Conservation (phyloP, 176 grass and related monocot genomes). For the Lolium rigidum region DNA sequence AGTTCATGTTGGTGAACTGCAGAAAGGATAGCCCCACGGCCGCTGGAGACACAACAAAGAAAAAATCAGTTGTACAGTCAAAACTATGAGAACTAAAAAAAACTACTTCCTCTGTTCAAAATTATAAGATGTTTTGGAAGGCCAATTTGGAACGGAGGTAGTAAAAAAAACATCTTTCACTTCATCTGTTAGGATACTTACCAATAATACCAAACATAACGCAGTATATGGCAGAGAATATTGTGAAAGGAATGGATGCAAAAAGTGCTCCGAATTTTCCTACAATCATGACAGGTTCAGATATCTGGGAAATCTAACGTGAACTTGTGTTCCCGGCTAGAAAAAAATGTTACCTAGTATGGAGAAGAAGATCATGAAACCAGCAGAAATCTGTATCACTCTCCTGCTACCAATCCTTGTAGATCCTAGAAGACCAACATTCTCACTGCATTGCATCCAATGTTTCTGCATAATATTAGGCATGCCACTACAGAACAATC, state of each 20-base stretch:
- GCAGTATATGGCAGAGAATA: slow-evolving; percentile 89
- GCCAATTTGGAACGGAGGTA: too few relatives aligned
- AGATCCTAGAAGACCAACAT: slow-evolving; percentile 96
- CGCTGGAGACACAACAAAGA: slow-evolving; percentile 59
- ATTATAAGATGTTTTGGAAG: too few relatives aligned
- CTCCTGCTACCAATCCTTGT: slow-evolving; percentile 91
- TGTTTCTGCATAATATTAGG: slow-evolving; percentile 2
- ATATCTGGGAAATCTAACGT: neutral
- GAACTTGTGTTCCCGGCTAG: neutral
- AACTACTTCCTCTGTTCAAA: neutral
- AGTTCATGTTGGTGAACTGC: slow-evolving; percentile 99
- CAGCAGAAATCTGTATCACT: slow-evolving; percentile 94
- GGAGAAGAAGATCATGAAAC: slow-evolving; percentile 99
- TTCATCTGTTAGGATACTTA: slow-evolving; percentile 39
- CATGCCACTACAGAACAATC: neutral
- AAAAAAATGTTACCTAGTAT: slow-evolving; percentile 65
- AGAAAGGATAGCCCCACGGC: slow-evolving; percentile 90
- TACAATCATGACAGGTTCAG: slow-evolving; percentile 41
- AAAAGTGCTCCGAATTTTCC: slow-evolving; percentile 98
- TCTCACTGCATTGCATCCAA: slow-evolving; percentile 66
- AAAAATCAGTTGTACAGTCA: slow-evolving; percentile 16
- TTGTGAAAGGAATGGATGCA: slow-evolving; percentile 93
- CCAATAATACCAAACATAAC: slow-evolving; percentile 90
- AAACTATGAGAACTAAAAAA: neutral
- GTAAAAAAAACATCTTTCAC: neutral